Conservation (phyloP, 1,284 basidiomycete species). For the Phellopilus nigrolimitatus region DNA sequence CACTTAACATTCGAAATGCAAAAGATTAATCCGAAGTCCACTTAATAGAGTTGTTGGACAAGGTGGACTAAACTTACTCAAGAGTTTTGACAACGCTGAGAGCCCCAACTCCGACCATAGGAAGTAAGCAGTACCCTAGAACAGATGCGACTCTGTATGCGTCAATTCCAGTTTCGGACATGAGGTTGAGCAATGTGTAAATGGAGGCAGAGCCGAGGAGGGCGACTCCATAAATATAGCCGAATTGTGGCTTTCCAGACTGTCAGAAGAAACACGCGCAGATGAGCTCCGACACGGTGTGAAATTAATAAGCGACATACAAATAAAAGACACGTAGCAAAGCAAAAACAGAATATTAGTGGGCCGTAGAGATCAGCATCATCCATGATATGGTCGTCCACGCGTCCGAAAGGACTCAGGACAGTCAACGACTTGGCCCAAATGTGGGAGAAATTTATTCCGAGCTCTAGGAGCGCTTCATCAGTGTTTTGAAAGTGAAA, state of each 20-base stretch:
- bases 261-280: conserved; percentile 29
- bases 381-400: conserved; percentile 98
- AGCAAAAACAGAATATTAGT: conserved; percentile 91
- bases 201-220: conserved; percentile 92
- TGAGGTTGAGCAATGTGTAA: conserved; percentile 94
- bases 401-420: conserved; percentile 83
- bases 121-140: conserved; percentile 94
- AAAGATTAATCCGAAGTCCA: conserved; percentile 16
- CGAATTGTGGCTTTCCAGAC: conserved; percentile 99
- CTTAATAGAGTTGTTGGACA: conserved; percentile 11
- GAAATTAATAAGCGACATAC: conserved; percentile 46
- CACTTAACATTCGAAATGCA: conserved; percentile 41
- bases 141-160: conserved; percentile 95
- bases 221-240: conserved; percentile 98
- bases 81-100: conserved; percentile 85
- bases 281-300: neutral
- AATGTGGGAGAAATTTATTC: conserved; percentile 97
- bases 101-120: conserved; percentile 94
- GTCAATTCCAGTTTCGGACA: conserved; percentile 95
- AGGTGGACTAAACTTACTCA: conserved; percentile 58
- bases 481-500: conserved; percentile 14
- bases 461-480: conserved; percentile 66
- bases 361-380: conserved; percentile 98
- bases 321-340: conserved; percentile 86
- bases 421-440: conserved; percentile 92